These are phyloP conservation scores for Neckera pumila DNA, from an alignment of 225 moss, liverwort and hornwort genomes.

Conservation along the genomic window DNA sequence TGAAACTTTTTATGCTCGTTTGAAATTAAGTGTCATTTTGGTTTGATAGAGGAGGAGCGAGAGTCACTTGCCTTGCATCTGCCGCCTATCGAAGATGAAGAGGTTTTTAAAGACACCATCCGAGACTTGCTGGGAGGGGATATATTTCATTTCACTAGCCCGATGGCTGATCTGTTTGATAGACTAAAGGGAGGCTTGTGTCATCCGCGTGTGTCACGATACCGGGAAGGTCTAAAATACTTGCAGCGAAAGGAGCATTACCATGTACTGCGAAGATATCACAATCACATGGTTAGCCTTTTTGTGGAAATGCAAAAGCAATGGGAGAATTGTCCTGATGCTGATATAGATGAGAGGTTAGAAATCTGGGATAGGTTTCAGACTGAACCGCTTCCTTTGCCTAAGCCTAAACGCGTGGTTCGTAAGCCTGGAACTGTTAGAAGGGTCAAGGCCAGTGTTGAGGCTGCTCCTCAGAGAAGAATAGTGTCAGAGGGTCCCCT, in stretches of 20 bases:
- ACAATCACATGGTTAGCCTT: slow-evolving; percentile 76
- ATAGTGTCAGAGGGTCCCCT: slow-evolving; percentile 3
- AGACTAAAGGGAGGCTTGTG: slow-evolving; percentile 62
- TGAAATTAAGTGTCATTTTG: not conserved
- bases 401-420: slow-evolving; percentile 39
- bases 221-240: slow-evolving; percentile 70
- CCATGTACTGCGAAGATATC: slow-evolving; percentile 64
- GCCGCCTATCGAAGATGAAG: slow-evolving; percentile 57
- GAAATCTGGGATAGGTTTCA: slow-evolving; percentile 59
- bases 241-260: slow-evolving; percentile 80
- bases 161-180: slow-evolving; percentile 58
- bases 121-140: slow-evolving; percentile 59
- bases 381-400: slow-evolving; percentile 46
- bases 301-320: slow-evolving; percentile 74
- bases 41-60: slow-evolving; percentile 64
- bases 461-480: slow-evolving; percentile 26
- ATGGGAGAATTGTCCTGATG: slow-evolving; percentile 66
- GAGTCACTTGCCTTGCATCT: slow-evolving; percentile 56
- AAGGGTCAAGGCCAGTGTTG: slow-evolving; percentile 32
- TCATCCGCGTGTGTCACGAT: slow-evolving; percentile 70
- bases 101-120: slow-evolving; percentile 48
- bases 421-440: slow-evolving; percentile 40
- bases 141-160: slow-evolving; percentile 70
- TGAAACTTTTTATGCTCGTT: not conserved
- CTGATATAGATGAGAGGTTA: slow-evolving; percentile 58